Evolutionary conservation across 352 stramenopile genomes (phyloP).

Genomic region (Pseudoperonospora humuli): DNA sequence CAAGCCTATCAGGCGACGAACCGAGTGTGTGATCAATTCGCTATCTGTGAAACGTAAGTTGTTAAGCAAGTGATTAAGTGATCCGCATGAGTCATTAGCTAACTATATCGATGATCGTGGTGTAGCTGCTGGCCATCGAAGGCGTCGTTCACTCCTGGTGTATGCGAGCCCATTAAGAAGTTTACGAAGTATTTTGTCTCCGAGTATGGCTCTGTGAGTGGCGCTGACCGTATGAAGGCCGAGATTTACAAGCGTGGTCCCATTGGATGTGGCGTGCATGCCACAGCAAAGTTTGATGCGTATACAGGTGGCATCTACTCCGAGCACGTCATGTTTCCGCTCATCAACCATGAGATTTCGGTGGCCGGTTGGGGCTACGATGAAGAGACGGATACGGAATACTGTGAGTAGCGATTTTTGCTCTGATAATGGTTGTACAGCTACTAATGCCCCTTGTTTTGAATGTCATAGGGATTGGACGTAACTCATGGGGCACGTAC

Average conservation of each 20-base stretch:
- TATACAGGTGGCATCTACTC: slow-evolving; percentile 81
- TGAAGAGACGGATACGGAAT: slow-evolving; percentile 81
- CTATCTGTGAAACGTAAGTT: slow-evolving; percentile 75
- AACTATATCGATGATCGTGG: background rate
- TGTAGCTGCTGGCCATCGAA: slow-evolving; percentile 81
- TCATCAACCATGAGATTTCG: slow-evolving; percentile 88
- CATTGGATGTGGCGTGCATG: slow-evolving; percentile 84
- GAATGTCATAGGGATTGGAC: slow-evolving; percentile 62
- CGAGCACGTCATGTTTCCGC: slow-evolving; percentile 69
- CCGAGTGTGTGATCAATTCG: slow-evolving; percentile 62
- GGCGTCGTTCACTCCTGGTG: slow-evolving; percentile 74
- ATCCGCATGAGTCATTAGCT: background rate
- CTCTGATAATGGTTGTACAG: background rate
- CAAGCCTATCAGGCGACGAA: slow-evolving; percentile 88
- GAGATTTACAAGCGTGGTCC: slow-evolving; percentile 89
- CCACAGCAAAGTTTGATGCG: slow-evolving; percentile 76
- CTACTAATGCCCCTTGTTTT: slow-evolving; percentile 2
- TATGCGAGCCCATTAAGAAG: slow-evolving; percentile 77
- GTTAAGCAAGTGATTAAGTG: background rate
- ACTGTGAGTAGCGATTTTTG: slow-evolving; percentile 45
- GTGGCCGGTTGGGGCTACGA: slow-evolving; percentile 84
- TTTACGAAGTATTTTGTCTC: slow-evolving; percentile 88
- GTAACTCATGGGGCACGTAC: slow-evolving; percentile 90
- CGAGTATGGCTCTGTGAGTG: slow-evolving; percentile 85
- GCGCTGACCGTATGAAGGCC: slow-evolving; percentile 85